Base-by-base conservation (phyloP, 129 eudicot species). In the Chrysanthemum seticuspe region DNA sequence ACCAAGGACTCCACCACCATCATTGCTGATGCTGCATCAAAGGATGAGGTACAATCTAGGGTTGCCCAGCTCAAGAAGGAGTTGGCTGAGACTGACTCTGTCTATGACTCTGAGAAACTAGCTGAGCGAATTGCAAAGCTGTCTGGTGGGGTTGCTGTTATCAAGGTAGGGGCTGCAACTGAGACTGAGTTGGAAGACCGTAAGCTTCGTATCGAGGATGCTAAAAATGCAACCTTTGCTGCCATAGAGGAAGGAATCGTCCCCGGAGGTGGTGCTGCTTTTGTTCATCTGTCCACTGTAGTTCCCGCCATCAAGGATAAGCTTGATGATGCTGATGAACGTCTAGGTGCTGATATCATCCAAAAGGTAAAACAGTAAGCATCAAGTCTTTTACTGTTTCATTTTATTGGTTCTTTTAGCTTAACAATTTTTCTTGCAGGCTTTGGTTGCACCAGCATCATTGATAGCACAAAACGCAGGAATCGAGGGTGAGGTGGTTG, bases 211-310 rank as follows among this genome's bases (percentile, higher is more conserved):
- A 87, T 93, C 21, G 98, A 93, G 73, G 98, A 93, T 84, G 98
- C 98, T 0, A 93, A 93, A 71, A 93, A 93, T 67, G 98, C 98
- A 71, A 93, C 98, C 10, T 93, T 93, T 77, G 98, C 98, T 36
- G 98, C 98, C 68, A 93, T 93, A 31, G 98, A 93, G 74, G 98
- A 93, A 78, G 98, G 98, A 13, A 93, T 93, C 47, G 98, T 93
- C 36, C 98, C 98, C 4, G 98, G 98, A 62, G 98, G 98, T 56
- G 98, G 98, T 64, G 98, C 98, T 56, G 98, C 98, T 0, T 80
- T 84, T 59, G 92, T 87, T 13, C 98, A 93, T 79, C 81, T 93
- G 7, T 93, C 98, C 0, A 82, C 90, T 0, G 72, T 19, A 72
- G 98, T 93, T 47, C 97, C 98, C 53, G 86, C 92, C 2, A 87